Percentiles rank a stretch among this genome's conserved stretches.
Evolutionary conservation across 305 asterid genomes (phyloP).

Genomic region (Fraxinus albicans): DNA sequence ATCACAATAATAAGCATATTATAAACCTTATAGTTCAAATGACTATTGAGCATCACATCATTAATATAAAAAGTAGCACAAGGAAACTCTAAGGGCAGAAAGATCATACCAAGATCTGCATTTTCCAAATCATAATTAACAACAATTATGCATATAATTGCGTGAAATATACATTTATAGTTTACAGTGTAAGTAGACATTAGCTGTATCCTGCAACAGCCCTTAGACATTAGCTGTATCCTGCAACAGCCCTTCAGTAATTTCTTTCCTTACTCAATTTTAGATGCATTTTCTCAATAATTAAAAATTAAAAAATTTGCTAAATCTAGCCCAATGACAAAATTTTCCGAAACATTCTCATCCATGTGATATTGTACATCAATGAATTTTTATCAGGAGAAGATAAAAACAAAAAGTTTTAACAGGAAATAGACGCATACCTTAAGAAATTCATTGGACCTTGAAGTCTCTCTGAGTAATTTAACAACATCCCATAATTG

Average conservation of each 20-base stretch:
- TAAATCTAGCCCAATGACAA: background rate
- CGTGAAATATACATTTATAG: background rate
- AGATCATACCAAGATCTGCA: background rate
- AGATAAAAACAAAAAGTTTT: background rate
- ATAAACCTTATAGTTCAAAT: background rate
- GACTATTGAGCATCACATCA: background rate
- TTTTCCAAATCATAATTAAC: background rate
- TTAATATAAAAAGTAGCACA: background rate
- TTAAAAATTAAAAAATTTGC: background rate
- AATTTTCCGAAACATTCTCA: background rate
- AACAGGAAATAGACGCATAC: background rate
- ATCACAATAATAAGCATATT: background rate
- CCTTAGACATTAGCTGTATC: too few species aligned
- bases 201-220: background rate
- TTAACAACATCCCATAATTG: conserved; percentile 28
- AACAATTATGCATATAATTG: background rate
- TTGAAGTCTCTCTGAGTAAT: conserved; percentile 23
- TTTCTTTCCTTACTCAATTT: background rate
- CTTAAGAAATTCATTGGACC: conserved; percentile 23
- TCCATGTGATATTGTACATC: background rate
- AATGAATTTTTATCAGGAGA: background rate
- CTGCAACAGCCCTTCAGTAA: background rate
- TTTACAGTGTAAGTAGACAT: background rate
- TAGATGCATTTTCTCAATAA: background rate
- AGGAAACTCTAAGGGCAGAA: background rate